Evolutionary conservation across 176 grass and related monocot species (phyloP).

Genomic region (Phoenix dactylifera): DNA sequence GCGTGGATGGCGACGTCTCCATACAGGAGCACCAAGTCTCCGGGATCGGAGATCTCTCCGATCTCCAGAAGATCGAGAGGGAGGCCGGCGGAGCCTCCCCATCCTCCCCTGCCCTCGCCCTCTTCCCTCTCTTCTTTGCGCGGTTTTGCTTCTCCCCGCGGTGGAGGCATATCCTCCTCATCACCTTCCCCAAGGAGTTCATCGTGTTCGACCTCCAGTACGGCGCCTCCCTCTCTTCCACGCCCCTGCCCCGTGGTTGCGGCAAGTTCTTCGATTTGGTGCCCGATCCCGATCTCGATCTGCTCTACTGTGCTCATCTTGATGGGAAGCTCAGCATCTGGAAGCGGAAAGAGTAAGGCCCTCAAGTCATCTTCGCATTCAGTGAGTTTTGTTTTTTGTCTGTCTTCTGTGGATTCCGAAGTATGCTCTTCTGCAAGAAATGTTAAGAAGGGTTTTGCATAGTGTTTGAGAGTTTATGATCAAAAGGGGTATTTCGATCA

Average conservation of each 20-base stretch:
- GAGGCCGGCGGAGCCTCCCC: slow-evolving; percentile 25
- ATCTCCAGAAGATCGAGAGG: slow-evolving; percentile 81
- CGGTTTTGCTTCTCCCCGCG: slow-evolving; percentile 72
- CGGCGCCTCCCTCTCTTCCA: slow-evolving; percentile 51
- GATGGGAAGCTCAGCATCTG: slow-evolving; percentile 90
- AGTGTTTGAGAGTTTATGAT: too few species aligned
- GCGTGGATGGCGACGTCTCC: slow-evolving; percentile 45
- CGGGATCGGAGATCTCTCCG: slow-evolving; percentile 39
- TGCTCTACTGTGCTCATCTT: slow-evolving; percentile 73
- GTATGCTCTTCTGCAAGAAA: too few species aligned
- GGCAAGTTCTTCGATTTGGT: slow-evolving; percentile 78
- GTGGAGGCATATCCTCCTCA: slow-evolving; percentile 59
- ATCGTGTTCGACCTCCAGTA: slow-evolving; percentile 81
- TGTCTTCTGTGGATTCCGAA: too few species aligned
- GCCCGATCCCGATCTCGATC: slow-evolving; percentile 60
- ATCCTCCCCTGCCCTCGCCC: slow-evolving; percentile 49
- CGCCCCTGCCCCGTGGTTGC: slow-evolving; percentile 50
- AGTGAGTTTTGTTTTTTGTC: too few species aligned
- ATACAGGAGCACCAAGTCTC: slow-evolving; percentile 57
- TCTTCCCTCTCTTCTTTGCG: slow-evolving; percentile 43
- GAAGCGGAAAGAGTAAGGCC: slow-evolving; percentile 68
- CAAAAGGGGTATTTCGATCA: too few species aligned
- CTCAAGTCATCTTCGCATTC: background rate
- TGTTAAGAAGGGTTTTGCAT: too few species aligned
- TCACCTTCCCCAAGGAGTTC: slow-evolving; percentile 65